Evolutionary conservation across 176 grass and related monocot species (phyloP).

Genomic region (Phoenix dactylifera): DNA sequence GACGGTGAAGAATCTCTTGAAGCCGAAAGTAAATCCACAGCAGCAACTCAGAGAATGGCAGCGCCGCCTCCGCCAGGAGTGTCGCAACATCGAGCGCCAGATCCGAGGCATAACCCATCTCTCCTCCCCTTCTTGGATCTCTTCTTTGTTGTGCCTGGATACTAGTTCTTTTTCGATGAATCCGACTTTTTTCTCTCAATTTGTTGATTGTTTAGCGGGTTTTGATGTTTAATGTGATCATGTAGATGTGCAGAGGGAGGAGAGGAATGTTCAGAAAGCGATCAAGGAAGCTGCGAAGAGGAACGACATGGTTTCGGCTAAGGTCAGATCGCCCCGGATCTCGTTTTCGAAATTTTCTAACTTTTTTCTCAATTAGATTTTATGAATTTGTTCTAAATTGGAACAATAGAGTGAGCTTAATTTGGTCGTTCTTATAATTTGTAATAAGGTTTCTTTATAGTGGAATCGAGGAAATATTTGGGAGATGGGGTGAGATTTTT

Average conservation of each 20-base stretch:
- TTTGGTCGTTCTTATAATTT: background rate
- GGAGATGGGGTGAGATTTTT: too few species aligned
- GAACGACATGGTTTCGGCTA: slow-evolving; percentile 89
- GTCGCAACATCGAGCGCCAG: slow-evolving; percentile 80
- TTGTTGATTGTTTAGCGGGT: slow-evolving; percentile 2
- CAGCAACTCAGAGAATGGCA: slow-evolving; percentile 89
- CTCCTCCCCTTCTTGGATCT: background rate
- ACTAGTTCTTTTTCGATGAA: too few species aligned
- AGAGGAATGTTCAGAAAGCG: slow-evolving; percentile 85
- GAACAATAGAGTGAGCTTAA: too few species aligned
- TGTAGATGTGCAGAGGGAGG: slow-evolving; percentile 80
- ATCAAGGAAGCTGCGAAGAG: slow-evolving; percentile 83
- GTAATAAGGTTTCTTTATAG: too few species aligned
- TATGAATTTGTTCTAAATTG: too few species aligned
- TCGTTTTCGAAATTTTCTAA: too few species aligned
- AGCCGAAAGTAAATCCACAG: slow-evolving; percentile 63
- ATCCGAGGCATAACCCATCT: slow-evolving; percentile 40
- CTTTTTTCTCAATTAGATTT: too few species aligned
- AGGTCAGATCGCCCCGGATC: slow-evolving; percentile 25
- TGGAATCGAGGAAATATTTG: too few species aligned
- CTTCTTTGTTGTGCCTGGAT: background rate
- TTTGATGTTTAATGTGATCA: background rate
- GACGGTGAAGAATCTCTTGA: slow-evolving; percentile 54
- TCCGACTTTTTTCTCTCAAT: background rate
- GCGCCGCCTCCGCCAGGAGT: slow-evolving; percentile 80